Evolutionary conservation across 2,329 filamentous ascomycete species (phyloP).

Genomic region (Fusarium mexicanum): DNA sequence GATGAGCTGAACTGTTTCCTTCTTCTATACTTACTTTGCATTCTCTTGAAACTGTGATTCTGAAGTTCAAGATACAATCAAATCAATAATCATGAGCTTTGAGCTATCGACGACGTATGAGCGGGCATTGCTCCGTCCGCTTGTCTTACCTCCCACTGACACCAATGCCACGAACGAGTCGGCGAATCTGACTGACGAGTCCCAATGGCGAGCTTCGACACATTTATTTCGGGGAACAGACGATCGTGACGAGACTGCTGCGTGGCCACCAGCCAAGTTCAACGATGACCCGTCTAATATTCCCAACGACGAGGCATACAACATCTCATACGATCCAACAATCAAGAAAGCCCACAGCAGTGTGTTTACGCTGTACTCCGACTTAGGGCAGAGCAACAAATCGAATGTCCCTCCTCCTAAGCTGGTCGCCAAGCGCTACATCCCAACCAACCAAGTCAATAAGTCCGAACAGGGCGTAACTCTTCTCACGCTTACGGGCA

Average conservation of each 20-base stretch:
- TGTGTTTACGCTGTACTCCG: not conserved
- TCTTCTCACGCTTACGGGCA: not conserved
- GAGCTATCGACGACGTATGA: not conserved
- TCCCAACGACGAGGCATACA: not conserved
- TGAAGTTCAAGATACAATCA: accelerated
- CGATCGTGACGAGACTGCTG: not conserved
- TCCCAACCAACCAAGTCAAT: not conserved
- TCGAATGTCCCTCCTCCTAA: accelerated
- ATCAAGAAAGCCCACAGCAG: not conserved
- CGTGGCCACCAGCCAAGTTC: not conserved
- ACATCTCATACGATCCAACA: not conserved
- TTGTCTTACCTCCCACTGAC: not conserved
- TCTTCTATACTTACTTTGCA: accelerated
- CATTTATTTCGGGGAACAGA: not conserved
- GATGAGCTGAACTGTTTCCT: not conserved
- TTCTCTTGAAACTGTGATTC: not conserved
- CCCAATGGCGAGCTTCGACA: not conserved
- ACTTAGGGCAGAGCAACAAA: accelerated
- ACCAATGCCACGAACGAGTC: not conserved
- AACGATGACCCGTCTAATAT: not conserved
- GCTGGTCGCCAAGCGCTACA: not conserved
- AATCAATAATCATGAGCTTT: not conserved
- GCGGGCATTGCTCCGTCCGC: not conserved
- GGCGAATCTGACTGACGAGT: not conserved
- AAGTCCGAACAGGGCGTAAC: not conserved